These are phyloP conservation scores for Penicillium sp. DNA, from an alignment of 2,329 filamentous ascomycete species.

Conservation along the genomic window DNA sequence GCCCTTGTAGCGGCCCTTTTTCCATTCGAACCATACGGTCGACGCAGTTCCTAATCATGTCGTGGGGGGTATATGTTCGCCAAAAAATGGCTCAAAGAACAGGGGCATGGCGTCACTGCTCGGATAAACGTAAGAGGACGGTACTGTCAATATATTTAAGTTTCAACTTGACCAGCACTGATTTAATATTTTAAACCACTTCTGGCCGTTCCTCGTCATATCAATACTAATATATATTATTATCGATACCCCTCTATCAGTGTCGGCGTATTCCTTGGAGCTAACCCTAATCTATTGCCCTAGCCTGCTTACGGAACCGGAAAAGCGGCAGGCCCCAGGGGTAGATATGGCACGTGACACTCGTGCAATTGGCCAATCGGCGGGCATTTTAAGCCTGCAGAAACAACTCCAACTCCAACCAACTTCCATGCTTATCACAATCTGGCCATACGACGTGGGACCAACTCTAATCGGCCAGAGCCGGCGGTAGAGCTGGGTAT, in stretches of 20 bases:
- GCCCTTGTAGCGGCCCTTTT: conserved; percentile 18
- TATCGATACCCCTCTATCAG: no score
- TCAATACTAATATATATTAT: no score
- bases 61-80: background rate
- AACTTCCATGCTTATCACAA: background rate
- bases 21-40: conserved; percentile 19
- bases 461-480: background rate
- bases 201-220: no score
- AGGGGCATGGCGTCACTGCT: background rate
- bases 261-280: no score
- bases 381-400: background rate
- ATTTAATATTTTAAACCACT: no score
- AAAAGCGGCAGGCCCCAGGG: background rate
- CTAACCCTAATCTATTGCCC: background rate
- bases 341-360: background rate
- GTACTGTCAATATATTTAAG: background rate
- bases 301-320: background rate
- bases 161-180: background rate
- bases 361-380: background rate
- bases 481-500: no score
- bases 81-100: background rate
- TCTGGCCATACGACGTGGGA: background rate
- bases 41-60: conserved; percentile 15
- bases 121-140: background rate
- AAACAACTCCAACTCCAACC: background rate